phyloP scores from a whole-genome alignment of 371 early-diverging fungal genomes.

The Zopfochytrium polystomum region DNA sequence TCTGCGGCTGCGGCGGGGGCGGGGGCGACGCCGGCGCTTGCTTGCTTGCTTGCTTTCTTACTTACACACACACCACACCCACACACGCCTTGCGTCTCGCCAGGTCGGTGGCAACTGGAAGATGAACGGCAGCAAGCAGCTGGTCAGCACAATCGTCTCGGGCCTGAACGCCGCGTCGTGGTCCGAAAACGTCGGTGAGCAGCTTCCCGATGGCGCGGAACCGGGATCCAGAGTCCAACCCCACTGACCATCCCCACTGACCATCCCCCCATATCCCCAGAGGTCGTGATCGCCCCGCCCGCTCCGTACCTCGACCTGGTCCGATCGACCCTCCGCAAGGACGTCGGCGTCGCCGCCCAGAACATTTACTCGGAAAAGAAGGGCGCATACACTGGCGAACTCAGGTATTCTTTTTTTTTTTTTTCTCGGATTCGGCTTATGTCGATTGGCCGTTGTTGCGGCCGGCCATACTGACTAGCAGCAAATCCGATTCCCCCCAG shows the following conservation, averaged over 20 bases:
- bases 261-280: slow-evolving; percentile 42
- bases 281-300: slow-evolving; percentile 98
- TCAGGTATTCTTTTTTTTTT: slow-evolving; percentile 57
- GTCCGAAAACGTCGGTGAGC: slow-evolving; percentile 32
- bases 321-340: slow-evolving; percentile 68
- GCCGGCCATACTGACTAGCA: background rate
- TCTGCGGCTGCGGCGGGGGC: too few species aligned
- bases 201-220: background rate
- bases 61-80: too few species aligned
- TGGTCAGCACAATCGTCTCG: slow-evolving; percentile 69
- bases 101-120: slow-evolving; percentile 83
- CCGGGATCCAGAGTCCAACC: background rate
- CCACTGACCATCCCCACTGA: background rate
- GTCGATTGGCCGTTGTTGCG: background rate
- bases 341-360: slow-evolving; percentile 94
- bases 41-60: too few species aligned
- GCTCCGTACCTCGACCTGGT: slow-evolving; percentile 85
- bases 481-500: slow-evolving; percentile 39
- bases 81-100: too few species aligned
- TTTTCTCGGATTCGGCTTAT: background rate
- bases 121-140: slow-evolving; percentile 86
- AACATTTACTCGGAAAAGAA: slow-evolving; percentile 72
- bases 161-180: slow-evolving; percentile 65
- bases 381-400: slow-evolving; percentile 99
- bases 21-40: too few species aligned